These are phyloP conservation scores for Funneliformis geosporum DNA, from an alignment of 192 early-diverging fungal species.

Conservation along the genomic window DNA sequence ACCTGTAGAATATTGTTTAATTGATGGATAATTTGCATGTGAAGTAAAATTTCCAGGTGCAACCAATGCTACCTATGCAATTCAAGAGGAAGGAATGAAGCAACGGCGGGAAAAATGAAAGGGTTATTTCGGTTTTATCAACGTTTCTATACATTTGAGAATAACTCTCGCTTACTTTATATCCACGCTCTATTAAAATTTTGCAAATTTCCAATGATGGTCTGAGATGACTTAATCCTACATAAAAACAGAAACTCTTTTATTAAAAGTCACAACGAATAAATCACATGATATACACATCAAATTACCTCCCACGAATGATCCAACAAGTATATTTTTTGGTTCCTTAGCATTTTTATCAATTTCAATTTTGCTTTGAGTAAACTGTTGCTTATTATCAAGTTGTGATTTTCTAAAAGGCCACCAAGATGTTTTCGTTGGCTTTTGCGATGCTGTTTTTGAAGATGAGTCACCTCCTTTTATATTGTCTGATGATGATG, in stretches of 20 bases:
- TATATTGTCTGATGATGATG: neutral
- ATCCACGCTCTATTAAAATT: conserved; percentile 15
- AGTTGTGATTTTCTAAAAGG: neutral
- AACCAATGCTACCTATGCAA: neutral
- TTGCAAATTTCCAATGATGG: conserved; percentile 15
- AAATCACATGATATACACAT: neutral
- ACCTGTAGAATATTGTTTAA: neutral
- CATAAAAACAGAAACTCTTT: neutral
- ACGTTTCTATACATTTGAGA: neutral
- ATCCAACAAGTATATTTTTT: conserved; percentile 8
- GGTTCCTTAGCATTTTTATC: neutral
- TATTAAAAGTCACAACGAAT: neutral
- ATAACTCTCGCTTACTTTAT: conserved; percentile 8
- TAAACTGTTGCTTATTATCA: neutral
- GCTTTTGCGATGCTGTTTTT: neutral
- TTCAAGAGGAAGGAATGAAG: neutral
- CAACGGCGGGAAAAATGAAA: neutral
- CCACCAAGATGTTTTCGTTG: neutral
- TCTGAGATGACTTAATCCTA: conserved; percentile 1
- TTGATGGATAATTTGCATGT: neutral
- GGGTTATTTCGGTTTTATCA: too few species aligned
- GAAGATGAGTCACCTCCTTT: neutral
- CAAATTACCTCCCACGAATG: neutral
- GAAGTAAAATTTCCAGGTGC: neutral
- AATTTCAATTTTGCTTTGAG: neutral